Conservation (phyloP, 2,329 filamentous ascomycete species). For the Cladosporium sp. region DNA sequence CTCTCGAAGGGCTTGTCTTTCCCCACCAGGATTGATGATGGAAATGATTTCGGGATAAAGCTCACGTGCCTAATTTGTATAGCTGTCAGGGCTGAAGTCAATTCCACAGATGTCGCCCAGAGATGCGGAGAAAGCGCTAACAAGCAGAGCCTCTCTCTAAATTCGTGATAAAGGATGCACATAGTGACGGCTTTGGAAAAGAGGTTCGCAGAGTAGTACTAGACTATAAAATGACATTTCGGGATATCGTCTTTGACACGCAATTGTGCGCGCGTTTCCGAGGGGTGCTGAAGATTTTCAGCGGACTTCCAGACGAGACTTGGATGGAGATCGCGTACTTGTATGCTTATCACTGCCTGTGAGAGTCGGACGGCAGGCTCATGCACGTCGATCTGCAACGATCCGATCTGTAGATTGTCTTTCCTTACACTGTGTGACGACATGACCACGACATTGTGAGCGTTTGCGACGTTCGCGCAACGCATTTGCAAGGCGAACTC, state of each 20-base stretch:
- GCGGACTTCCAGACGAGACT: not conserved
- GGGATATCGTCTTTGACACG: not conserved
- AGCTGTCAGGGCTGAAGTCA: not conserved
- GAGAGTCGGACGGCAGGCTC: not conserved
- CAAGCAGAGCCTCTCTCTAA: not conserved
- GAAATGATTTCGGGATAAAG: not conserved
- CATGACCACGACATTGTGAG: slow-evolving; percentile 20
- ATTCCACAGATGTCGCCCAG: not conserved
- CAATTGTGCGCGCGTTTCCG: not conserved
- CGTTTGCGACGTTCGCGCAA: not conserved
- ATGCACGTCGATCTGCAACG: slow-evolving; percentile 12
- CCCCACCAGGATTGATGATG: not conserved
- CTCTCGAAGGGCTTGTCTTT: not conserved
- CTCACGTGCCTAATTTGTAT: not conserved
- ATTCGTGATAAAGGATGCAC: not conserved
- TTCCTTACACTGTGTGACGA: slow-evolving; percentile 8
- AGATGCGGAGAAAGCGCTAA: slow-evolving; percentile 8
- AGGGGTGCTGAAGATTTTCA: not conserved
- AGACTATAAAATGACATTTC: not conserved
- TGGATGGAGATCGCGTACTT: slow-evolving; percentile 30
- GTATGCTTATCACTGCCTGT: not conserved
- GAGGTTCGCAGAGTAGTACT: not conserved
- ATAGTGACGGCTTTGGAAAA: too few species aligned
- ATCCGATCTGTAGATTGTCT: slow-evolving; percentile 13
- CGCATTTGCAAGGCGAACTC: not conserved